These are phyloP conservation scores for Salix udensis DNA, from an alignment of 345 rosid genomes.

Conservation along the genomic window DNA sequence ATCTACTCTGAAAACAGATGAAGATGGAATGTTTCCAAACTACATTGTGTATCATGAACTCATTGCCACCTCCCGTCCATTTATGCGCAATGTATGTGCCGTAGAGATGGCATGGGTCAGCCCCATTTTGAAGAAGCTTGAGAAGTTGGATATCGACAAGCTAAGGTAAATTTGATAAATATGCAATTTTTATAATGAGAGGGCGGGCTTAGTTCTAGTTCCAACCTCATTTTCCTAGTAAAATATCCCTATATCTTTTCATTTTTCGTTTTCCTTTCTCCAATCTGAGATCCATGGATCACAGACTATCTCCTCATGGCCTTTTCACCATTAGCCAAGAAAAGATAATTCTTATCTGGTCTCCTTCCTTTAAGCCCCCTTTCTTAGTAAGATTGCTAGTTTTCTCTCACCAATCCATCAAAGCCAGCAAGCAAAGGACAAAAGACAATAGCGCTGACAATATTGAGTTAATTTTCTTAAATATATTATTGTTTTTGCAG, in stretches of 20 bases:
- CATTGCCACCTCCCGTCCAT: constrained; percentile 73
- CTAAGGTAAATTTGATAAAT: constrained; percentile 51
- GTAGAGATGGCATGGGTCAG: constrained; percentile 69
- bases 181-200: not conserved
- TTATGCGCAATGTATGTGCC: constrained; percentile 69
- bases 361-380: too few relatives aligned
- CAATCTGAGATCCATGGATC: constrained; percentile 15
- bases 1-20: constrained; percentile 60
- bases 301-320: not conserved
- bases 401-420: too few relatives aligned
- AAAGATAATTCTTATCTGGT: too few relatives aligned
- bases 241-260: too few relatives aligned
- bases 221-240: too few relatives aligned
- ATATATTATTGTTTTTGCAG: constrained; percentile 21
- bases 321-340: not conserved
- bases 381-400: too few relatives aligned
- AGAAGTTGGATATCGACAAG: constrained; percentile 55
- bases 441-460: too few relatives aligned
- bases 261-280: not conserved
- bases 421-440: too few relatives aligned
- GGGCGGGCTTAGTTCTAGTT: too few relatives aligned
- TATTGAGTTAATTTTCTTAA: not conserved
- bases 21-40: constrained; percentile 67
- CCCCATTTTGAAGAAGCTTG: constrained; percentile 65
- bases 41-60: constrained; percentile 84